Percentiles rank a stretch among this genome's conserved stretches.
These are phyloP conservation scores for Daldinia grandis DNA, from an alignment of 495 filamentous ascomycete genomes.

Conservation along the genomic window DNA sequence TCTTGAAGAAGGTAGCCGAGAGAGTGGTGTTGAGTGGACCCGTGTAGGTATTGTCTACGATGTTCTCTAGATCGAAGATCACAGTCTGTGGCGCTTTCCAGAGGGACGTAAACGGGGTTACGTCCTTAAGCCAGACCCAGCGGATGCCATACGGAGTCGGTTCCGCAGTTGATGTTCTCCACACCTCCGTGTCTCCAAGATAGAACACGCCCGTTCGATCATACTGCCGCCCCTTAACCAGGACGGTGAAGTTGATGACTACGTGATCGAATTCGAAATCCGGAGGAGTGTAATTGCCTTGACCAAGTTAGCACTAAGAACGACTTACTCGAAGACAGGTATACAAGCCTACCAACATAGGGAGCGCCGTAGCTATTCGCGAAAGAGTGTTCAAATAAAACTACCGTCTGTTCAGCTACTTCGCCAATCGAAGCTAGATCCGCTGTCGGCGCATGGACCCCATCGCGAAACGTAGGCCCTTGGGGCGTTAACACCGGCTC, in stretches of 20 bases:
- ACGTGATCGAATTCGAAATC: conserved; percentile 81
- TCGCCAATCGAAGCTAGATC: conserved; percentile 20
- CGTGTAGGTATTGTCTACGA: conserved; percentile 79
- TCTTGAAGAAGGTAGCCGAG: conserved; percentile 78
- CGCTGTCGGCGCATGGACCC: conserved; percentile 41
- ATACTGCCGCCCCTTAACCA: conserved; percentile 77
- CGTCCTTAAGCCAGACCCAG: conserved; percentile 84
- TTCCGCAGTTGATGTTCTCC: conserved; percentile 88
- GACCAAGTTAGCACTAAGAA: conserved; percentile 2
- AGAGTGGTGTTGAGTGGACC: conserved; percentile 80
- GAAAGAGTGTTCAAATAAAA: conserved; percentile 80
- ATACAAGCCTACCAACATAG: conserved; percentile 70
- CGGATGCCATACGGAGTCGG: conserved; percentile 76
- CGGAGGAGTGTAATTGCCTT: conserved; percentile 79
- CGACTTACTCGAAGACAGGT: neutral
- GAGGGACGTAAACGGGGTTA: conserved; percentile 76
- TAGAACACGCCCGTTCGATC: conserved; percentile 86
- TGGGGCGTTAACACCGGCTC: conserved; percentile 65
- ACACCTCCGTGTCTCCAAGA: conserved; percentile 84
- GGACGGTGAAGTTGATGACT: conserved; percentile 82
- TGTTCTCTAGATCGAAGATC: conserved; percentile 85
- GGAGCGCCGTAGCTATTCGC: conserved; percentile 80
- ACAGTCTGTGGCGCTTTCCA: conserved; percentile 76
- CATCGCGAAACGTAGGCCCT: conserved; percentile 50
- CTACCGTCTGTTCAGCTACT: conserved; percentile 47